Base-by-base conservation (phyloP, 176 grass and related monocot species). In the Oryza meridionalis region DNA sequence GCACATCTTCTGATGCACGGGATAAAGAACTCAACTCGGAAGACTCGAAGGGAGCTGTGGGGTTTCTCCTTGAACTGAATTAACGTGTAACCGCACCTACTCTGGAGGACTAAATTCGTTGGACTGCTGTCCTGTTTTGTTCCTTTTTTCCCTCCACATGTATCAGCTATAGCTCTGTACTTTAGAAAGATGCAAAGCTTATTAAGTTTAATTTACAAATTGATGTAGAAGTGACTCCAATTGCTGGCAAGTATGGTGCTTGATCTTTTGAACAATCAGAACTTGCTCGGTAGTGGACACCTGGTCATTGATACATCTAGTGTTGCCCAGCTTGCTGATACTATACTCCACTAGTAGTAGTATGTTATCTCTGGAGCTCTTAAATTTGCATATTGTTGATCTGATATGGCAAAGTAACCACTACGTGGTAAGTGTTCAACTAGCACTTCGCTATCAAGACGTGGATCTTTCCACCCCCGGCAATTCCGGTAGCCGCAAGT, bases 1-100 rank as follows among this genome's bases (percentile, higher is more conserved):
- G 69, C 95, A 94, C 65, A 94, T 94, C 88, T 97, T 97, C 84
- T 97, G 90, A 97, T 59, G 72, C 55, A 77, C 71, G 84, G 69
- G 76, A 65, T 22, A 72, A 79, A 76, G 38, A 69, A 70, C 45
- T 83, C 22, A 16, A 25, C 9, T 35, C 1, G 7, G 21, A 55
- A 66, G 58, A 65, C 65, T 65, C 19, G 21, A 49, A 64, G 19
- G 7, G 33, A 69, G 24, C 9, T 13, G 14, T 79, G 33, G 24
- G 22, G 27, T 26, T 40, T 11, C 67, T 15, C 47, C 12, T 69
- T 67, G 6, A 21, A 61, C 45, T 38, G 19, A 78, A 79, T 33
- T 19, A 29, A 47, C 42, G 61, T 61, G 12, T 67, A 27, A 29
- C 37, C 10, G 16, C 37, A 12, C 35, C 81, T 47, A 15, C 44